phyloP scores from a whole-genome alignment of 495 filamentous ascomycete species.

The Haplographium delicatum region DNA sequence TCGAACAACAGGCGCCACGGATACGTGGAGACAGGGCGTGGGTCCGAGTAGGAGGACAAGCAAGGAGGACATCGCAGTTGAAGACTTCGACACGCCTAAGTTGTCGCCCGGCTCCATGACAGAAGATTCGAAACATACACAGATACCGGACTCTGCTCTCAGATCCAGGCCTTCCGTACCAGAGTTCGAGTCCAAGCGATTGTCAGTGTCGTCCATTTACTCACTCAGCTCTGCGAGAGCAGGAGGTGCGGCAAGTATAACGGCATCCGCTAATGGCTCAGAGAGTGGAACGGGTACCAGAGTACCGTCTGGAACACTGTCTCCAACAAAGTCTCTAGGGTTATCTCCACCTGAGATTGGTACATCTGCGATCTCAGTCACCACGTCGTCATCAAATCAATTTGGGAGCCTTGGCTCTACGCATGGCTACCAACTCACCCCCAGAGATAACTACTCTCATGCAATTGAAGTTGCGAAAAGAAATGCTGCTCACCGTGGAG shows the following conservation, averaged over 20 bases:
- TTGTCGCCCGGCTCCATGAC: slow-evolving; percentile 27
- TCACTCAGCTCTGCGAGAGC: slow-evolving; percentile 53
- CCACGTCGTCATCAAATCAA: slow-evolving; percentile 42
- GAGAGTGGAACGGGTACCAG: slow-evolving; percentile 18
- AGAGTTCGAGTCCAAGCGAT: slow-evolving; percentile 50
- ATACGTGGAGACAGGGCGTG: slow-evolving; percentile 1
- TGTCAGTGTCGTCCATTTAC: slow-evolving; percentile 62
- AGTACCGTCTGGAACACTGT: slow-evolving; percentile 13
- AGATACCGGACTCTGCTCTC: slow-evolving; percentile 42
- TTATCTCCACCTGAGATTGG: slow-evolving; percentile 42
- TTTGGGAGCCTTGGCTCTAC: slow-evolving; percentile 22
- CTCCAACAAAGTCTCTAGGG: slow-evolving; percentile 12
- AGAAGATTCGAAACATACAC: slow-evolving; percentile 25
- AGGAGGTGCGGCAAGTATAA: slow-evolving; percentile 32
- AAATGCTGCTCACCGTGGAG: slow-evolving; percentile 21
- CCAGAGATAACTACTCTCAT: slow-evolving; percentile 34
- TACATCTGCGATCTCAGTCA: slow-evolving; percentile 49
- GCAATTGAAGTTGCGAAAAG: slow-evolving; percentile 32
- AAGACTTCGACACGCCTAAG: slow-evolving; percentile 40
- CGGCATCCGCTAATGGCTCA: slow-evolving; percentile 27
- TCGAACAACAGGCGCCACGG: neutral
- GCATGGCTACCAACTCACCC: slow-evolving; percentile 38
- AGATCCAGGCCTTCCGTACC: slow-evolving; percentile 35
- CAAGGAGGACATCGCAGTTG: slow-evolving; percentile 26
- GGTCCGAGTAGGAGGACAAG: slow-evolving; percentile 6